Evolutionary conservation across 352 stramenopile genomes (phyloP), one percentile per base, ranked within the genome.

Genomic region (Achlya hypogyna): DNA sequence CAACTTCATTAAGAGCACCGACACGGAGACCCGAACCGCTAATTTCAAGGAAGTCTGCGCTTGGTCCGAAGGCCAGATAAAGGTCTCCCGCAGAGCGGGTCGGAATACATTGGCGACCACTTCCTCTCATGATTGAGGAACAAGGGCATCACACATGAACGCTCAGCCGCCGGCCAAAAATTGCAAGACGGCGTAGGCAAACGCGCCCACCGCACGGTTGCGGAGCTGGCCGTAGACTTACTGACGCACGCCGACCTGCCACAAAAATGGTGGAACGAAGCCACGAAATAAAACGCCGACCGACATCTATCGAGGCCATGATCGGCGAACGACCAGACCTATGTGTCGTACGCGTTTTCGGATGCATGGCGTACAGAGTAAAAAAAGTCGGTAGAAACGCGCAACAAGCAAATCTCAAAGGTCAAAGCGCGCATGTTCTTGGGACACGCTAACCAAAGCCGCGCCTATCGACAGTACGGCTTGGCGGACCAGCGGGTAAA

Each of bases 171-270:
- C 0, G 72, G 77, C 63, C 73, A 63, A 5, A 64, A 71, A 16
- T 72, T 74, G 53, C 74, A 76, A 60, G 74, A 78, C 40, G 66
- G 70, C 0, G 51, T 77, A 3, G 70, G 67, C 16, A 70, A 79
- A 38, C 32, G 72, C 1, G 71, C 74, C 64, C 75, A 79, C 45
- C 42, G 65, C 0, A 73, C 63, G 0, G 51, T 75, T 3, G 71
- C 74, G 34, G 69, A 77, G 23, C 69, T 69, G 38, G 66, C 70
- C 20, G 53, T 66, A 12, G 63, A 29, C 23, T 77, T 81, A 42
- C 8, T 74, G 23, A 23, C 67, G 31, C 71, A 74, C 52, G 71
- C 73, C 32, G 43, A 34, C 0, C 31, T 81, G 0, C 40, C 60
- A 9, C 70, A 28, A 0, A 4, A 53, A 2, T 79, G 73, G 71